Evolutionary conservation across 2,329 filamentous ascomycete genomes (phyloP), one percentile per base, ranked within the genome.

Genomic region (Setomelanomma holmii): DNA sequence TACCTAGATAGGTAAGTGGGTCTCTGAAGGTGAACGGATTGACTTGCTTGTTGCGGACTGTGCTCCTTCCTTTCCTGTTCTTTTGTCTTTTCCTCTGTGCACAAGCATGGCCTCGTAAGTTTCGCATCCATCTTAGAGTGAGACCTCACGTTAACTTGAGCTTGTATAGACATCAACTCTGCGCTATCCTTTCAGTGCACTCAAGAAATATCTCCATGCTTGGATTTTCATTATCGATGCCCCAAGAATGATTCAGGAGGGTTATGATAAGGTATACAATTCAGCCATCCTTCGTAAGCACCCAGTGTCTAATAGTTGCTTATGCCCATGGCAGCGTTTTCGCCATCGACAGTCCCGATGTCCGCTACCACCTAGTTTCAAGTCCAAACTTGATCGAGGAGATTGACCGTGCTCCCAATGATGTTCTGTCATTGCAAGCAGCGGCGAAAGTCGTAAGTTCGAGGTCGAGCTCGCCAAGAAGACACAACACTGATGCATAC

Each of bases 401-500:
- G 21, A 12, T 50, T 8, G 42, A 55, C 39, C 12, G 21, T 21
- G 36, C 45, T 19, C 36, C 45, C 2, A 23, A 52, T 34, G 33
- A 12, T 8, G 36, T 38, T 2, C 41, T 56, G 2, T 53, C 49
- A 10, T 23, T 53, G 2, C 34, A 55, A 12, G 53, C 45, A 1
- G 47, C 52, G 14, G 45, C 55, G 23, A 58, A 58, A 48, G 21
- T 33, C 7, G 50, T 51, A 48, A 11, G 49, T 7, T 20, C 24
- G 6, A 34, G 12, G 19, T n/a, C 3, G 8, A 3, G 10, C 17
- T 6, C 2, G 12, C 4, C 20, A 14, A 16, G 5, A 24, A 23
- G 20, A 24, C 11, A 7, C 10, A 4, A 17, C 4, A 24, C 40
- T 40, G 23, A 40, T n/a, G n/a, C 19, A 7, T 45, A 7, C 10